phyloP scores from a whole-genome alignment of 2,329 filamentous ascomycete species.

The Neodidymelliopsis sp. region DNA sequence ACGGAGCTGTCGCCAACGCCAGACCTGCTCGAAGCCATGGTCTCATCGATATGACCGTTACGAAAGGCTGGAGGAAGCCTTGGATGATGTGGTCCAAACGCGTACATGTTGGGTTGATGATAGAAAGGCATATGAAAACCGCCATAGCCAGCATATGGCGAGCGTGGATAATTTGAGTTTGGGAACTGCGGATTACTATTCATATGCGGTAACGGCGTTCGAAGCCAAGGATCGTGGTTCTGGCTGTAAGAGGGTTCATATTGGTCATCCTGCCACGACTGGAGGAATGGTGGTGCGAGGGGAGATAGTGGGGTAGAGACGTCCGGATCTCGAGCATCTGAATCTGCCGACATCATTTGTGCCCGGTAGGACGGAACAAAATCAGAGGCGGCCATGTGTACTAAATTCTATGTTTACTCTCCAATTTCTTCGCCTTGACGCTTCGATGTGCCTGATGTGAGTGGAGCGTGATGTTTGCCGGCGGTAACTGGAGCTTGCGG shows the following conservation, averaged over 20 bases:
- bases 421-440: background rate
- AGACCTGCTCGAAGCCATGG: constrained; percentile 6
- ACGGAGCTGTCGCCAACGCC: constrained; percentile 9
- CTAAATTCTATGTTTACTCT: background rate
- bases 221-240: constrained; percentile 18
- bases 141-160: constrained; percentile 10
- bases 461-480: constrained; percentile 4
- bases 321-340: constrained; percentile 29
- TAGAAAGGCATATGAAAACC: constrained; percentile 15
- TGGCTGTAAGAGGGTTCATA: constrained; percentile 19
- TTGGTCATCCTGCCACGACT: constrained; percentile 19
- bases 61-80: constrained; percentile 30
- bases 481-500: background rate
- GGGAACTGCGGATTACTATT: background rate
- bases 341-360: constrained; percentile 24
- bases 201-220: constrained; percentile 16
- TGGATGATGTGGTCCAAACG: constrained; percentile 16
- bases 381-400: constrained; percentile 40
- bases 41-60: constrained; percentile 16
- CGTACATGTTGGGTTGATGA: constrained; percentile 11
- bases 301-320: constrained; percentile 26
- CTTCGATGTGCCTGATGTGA: constrained; percentile 4
- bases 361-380: constrained; percentile 26
- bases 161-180: background rate
- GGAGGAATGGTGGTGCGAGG: constrained; percentile 25